These are phyloP conservation scores for Picochlorum sp. DNA, from an alignment of 139 green algal species.

Conservation along the genomic window DNA sequence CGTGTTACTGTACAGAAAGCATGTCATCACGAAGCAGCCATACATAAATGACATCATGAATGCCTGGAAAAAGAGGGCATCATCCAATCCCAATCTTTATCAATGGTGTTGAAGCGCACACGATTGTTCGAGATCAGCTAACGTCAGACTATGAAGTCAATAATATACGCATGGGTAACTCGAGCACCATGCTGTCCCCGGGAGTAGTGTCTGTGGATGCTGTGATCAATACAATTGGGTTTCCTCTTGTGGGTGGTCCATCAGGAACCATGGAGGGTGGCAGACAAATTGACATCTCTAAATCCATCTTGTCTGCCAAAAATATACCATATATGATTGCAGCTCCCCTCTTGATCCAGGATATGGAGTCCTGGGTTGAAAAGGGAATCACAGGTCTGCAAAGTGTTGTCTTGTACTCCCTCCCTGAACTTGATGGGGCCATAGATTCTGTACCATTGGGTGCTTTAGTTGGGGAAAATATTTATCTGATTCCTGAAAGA, in stretches of 20 bases:
- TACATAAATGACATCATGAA: slow-evolving; percentile 74
- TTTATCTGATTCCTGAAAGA: slow-evolving; percentile 82
- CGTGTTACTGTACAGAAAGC: slow-evolving; percentile 96
- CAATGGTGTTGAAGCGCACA: slow-evolving; percentile 87
- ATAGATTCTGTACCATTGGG: slow-evolving; percentile 86
- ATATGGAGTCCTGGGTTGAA: slow-evolving; percentile 46
- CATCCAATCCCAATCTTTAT: slow-evolving; percentile 89
- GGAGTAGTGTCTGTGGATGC: slow-evolving; percentile 72
- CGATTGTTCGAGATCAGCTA: slow-evolving; percentile 78
- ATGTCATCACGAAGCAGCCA: slow-evolving; percentile 86
- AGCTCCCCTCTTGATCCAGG: slow-evolving; percentile 90
- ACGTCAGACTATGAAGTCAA: slow-evolving; percentile 62
- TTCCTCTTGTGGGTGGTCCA: slow-evolving; percentile 91
- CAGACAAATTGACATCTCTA: slow-evolving; percentile 72
- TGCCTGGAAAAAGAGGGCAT: slow-evolving; percentile 57
- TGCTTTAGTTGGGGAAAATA: slow-evolving; percentile 85
- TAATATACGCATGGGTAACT: slow-evolving; percentile 12
- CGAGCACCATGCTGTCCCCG: slow-evolving; percentile 30
- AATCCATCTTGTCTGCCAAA: slow-evolving; percentile 82
- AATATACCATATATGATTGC: slow-evolving; percentile 94
- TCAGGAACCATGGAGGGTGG: slow-evolving; percentile 89
- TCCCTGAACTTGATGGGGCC: slow-evolving; percentile 94
- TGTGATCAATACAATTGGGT: slow-evolving; percentile 85
- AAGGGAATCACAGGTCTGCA: slow-evolving; percentile 81
- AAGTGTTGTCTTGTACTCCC: slow-evolving; percentile 88